Conservation (phyloP, 2,329 filamentous ascomycete species). For the Paracoccidioides brasiliensis region DNA sequence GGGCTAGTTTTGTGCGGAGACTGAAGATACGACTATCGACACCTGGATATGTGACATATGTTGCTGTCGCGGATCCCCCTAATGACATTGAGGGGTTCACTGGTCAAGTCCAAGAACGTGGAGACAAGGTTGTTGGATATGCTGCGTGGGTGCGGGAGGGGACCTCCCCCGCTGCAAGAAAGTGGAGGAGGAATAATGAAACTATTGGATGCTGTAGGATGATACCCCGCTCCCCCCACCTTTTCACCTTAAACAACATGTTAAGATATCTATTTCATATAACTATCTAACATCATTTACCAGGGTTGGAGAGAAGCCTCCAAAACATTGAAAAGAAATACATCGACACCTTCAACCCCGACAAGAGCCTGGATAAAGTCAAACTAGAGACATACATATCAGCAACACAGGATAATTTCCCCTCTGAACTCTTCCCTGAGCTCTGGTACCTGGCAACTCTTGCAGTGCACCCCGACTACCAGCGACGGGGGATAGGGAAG, state of each 20-base stretch:
- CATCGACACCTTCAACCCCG: conserved; percentile 7
- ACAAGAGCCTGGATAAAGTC: conserved; percentile 5
- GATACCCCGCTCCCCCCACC: background rate
- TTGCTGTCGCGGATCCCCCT: conserved; percentile 11
- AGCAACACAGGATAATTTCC: conserved; percentile 5
- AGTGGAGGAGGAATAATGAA: conserved; percentile 6
- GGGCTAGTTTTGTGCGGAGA: conserved; percentile 9
- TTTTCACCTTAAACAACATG: background rate
- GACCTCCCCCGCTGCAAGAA: conserved; percentile 5
- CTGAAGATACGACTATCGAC: conserved; percentile 9
- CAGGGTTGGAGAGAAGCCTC: conserved; percentile 10
- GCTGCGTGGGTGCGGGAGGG: conserved; percentile 7
- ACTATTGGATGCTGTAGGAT: conserved; percentile 1
- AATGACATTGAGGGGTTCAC: background rate
- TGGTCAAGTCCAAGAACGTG: conserved; percentile 1
- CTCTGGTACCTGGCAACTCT: conserved; percentile 16
- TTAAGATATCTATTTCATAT: background rate
- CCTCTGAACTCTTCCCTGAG: conserved; percentile 10
- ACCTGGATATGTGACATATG: conserved; percentile 9
- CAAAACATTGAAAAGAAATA: conserved; percentile 7
- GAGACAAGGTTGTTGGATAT: conserved; percentile 12
- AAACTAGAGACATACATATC: conserved; percentile 3
- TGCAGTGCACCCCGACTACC: conserved; percentile 13
- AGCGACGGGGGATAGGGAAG: conserved; percentile 14
- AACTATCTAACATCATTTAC: background rate